Base-by-base conservation (phyloP, 305 asterid species). In the Solanum hybrid region DNA sequence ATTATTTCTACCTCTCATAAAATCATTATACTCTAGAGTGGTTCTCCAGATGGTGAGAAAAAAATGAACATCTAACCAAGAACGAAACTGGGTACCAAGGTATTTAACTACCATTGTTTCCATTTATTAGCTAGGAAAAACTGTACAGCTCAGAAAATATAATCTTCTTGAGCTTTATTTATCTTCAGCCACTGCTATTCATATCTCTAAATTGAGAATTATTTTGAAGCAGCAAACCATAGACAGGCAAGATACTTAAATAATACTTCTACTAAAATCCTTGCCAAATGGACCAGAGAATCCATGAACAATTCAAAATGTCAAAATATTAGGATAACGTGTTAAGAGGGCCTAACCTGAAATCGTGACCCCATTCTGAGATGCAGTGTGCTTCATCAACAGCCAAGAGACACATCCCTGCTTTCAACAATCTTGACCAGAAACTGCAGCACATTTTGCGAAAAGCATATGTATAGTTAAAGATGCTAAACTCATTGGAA, bases 341-440 rank as follows among this genome's bases (percentile, higher is more conserved):
- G 83, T 86, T 8, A 57, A 86, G 89, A 86, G 89, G 41, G 2
- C 70, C 92, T 77, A 75, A 94, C 96, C 98, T 94, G 96, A 96
- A 97, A 93, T 94, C 93, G 78, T 97, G 99, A 86, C 98, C 98
- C 99, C 99, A 97, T 92, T 97, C 98, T 36, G 99, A 97, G 91
- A 97, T 97, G 94, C 98, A 97, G 89, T 96, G 99, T 89, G 99
- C 99, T 94, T 97, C 99, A 89, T 96, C 99, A 93, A 97, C 97
- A 91, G 99, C 99, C 93, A 97, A 89, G 86, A 97, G 95, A 92
- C 98, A 94, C 77, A 97, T 94, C 92, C 99, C 99, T 11, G 93
- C 91, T 78, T 92, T 91, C 51, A 92, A 93, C 93, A 97, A 91
- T 90, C 94, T 95, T 90, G 97, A 92, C 99, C 98, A 95, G 92